Evolutionary conservation across 75 land plant genomes (phyloP).

Genomic region (Picea sitchensis): DNA sequence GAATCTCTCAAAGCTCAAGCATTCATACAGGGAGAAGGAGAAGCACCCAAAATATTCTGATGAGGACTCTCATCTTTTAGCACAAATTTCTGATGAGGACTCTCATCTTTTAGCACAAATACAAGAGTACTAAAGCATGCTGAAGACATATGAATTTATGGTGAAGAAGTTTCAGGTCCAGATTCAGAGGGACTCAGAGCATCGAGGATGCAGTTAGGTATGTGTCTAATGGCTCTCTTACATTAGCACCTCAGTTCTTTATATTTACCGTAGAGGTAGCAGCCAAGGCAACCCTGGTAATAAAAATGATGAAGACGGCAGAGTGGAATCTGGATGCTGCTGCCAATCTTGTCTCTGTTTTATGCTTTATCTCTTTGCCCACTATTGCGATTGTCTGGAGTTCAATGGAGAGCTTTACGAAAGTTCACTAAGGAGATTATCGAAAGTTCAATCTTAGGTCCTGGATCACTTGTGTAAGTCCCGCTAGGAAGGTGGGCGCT

Average conservation of each 20-base stretch:
- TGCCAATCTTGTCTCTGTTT: conserved; percentile 22
- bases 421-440: too few species aligned
- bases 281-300: conserved; percentile 56
- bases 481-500: too few species aligned
- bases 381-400: too few species aligned
- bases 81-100: conserved; percentile 63
- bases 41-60: conserved; percentile 34
- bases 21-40: conserved; percentile 60
- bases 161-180: conserved; percentile 74
- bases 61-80: conserved; percentile 54
- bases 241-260: conserved; percentile 53
- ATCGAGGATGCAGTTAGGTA: conserved; percentile 44
- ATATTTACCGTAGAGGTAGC: conserved; percentile 49
- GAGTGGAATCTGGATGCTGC: conserved; percentile 92
- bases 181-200: conserved; percentile 64
- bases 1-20: conserved; percentile 77
- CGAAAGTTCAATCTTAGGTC: too few species aligned
- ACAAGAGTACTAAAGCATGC: conserved; percentile 62
- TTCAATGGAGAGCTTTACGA: too few species aligned
- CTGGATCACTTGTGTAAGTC: too few species aligned
- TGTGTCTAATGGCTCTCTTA: background rate
- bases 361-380: too few species aligned
- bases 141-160: conserved; percentile 72
- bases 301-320: conserved; percentile 79
- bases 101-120: conserved; percentile 58